Evolutionary conservation across 176 grass and related monocot species (phyloP).

Genomic region (Microstegium vimineum): DNA sequence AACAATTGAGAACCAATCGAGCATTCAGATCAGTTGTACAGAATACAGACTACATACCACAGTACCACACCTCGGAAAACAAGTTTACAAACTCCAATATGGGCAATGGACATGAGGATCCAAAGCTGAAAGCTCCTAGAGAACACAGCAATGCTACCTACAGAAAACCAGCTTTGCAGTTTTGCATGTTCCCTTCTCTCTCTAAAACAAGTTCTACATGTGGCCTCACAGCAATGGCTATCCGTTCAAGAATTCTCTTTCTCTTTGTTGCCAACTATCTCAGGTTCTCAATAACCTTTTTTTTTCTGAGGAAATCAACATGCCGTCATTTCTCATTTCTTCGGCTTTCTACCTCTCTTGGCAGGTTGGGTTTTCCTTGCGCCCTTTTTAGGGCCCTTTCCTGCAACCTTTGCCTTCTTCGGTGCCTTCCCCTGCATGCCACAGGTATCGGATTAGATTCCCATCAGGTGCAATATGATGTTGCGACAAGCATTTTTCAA

Average conservation of each 20-base stretch:
- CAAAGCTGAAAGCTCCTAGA: not conserved
- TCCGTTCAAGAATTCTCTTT: not conserved
- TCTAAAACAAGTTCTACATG: not conserved
- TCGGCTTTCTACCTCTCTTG: conserved; percentile 68
- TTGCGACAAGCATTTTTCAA: not conserved
- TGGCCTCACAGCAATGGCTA: not conserved
- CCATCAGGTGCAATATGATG: not conserved
- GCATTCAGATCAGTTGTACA: not conserved
- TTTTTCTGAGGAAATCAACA: not conserved
- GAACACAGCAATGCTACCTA: not conserved
- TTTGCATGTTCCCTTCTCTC: not conserved
- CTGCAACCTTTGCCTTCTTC: conserved; percentile 68
- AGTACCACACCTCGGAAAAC: not conserved
- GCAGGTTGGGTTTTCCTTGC: conserved; percentile 48
- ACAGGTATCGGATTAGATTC: not conserved
- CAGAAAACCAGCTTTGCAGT: not conserved
- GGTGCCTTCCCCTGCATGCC: conserved; percentile 38
- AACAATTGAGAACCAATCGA: too few relatives aligned
- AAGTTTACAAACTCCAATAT: not conserved
- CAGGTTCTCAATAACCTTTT: not conserved
- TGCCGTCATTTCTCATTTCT: conserved; percentile 53
- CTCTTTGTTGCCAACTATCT: not conserved
- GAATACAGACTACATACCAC: not conserved
- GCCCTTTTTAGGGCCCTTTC: conserved; percentile 51
- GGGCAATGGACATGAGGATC: not conserved